Evolutionary conservation across 441 rosid species (phyloP).

Genomic region (Aquilaria agallochum): DNA sequence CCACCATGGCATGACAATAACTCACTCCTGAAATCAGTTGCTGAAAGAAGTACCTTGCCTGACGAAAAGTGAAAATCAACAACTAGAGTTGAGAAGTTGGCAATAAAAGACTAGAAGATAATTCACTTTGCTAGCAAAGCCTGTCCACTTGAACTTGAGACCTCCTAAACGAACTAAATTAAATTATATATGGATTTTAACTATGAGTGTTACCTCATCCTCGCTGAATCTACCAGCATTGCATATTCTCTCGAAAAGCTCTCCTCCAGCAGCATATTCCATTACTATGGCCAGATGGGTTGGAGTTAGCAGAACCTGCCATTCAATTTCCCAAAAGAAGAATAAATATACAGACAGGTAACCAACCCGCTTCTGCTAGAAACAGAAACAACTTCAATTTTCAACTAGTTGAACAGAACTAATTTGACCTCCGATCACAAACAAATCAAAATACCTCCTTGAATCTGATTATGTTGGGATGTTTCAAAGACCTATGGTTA

Average conservation of each 20-base stretch:
- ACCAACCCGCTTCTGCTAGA: neutral
- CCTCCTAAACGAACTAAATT: neutral
- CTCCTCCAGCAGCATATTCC: constrained; percentile 79
- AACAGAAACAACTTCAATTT: neutral
- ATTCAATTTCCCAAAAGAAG: neutral
- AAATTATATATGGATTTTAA: no score
- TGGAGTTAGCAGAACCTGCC: constrained; percentile 58
- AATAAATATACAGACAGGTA: neutral
- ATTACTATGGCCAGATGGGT: constrained; percentile 70
- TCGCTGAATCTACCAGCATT: constrained; percentile 68
- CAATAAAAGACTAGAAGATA: neutral
- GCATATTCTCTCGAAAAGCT: constrained; percentile 60
- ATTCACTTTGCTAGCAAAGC: neutral
- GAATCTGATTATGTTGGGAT: constrained; percentile 63
- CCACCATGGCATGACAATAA: constrained; percentile 68
- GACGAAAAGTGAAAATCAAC: neutral
- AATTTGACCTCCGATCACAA: neutral
- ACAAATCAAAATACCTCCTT: constrained; percentile 38
- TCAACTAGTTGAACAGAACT: neutral
- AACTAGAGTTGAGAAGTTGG: neutral
- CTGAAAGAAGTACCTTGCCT: constrained; percentile 68
- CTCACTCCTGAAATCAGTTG: constrained; percentile 78
- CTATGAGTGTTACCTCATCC: constrained; percentile 43
- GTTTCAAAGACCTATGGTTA: constrained; percentile 66
- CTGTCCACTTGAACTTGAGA: no score